Percentiles rank a stretch among this genome's conserved stretches.
These are phyloP conservation scores for Heritiera fomes DNA, from an alignment of 345 rosid genomes.

Conservation along the genomic window DNA sequence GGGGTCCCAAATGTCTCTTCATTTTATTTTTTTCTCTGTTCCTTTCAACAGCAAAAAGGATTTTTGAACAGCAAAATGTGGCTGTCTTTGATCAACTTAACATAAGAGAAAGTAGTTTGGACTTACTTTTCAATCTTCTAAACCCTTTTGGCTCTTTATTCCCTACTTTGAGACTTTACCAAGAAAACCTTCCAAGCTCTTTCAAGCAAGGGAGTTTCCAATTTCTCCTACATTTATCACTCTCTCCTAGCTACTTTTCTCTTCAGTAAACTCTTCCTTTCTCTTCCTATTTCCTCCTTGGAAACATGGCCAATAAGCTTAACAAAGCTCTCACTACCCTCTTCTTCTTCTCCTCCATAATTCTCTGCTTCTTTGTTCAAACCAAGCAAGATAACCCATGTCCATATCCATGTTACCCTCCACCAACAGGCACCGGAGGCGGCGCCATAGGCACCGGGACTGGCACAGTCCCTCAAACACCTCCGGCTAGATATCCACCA, in stretches of 20 bases:
- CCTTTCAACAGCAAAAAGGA: background rate
- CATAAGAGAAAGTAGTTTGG: background rate
- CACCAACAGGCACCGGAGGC: conserved; percentile 55
- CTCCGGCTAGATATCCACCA: conserved; percentile 40
- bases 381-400: conserved; percentile 59
- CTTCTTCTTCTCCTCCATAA: conserved; percentile 26
- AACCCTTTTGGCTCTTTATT: background rate
- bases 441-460: conserved; percentile 30
- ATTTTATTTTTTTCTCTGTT: background rate
- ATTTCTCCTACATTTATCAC: background rate
- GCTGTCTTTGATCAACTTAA: background rate
- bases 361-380: conserved; percentile 29
- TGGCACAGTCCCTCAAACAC: conserved; percentile 27
- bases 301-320: conserved; percentile 31
- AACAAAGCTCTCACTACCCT: conserved; percentile 24
- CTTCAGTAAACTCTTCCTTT: conserved; percentile 10
- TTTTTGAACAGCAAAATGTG: background rate
- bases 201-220: background rate
- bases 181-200: background rate
- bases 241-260: background rate
- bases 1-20: background rate
- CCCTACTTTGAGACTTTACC: background rate
- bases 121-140: conserved; percentile 31
- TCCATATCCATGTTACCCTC: conserved; percentile 87
- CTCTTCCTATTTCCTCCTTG: background rate